These are phyloP conservation scores for Emydomyces testavorans DNA, from an alignment of 2,329 filamentous ascomycete genomes.

Conservation along the genomic window DNA sequence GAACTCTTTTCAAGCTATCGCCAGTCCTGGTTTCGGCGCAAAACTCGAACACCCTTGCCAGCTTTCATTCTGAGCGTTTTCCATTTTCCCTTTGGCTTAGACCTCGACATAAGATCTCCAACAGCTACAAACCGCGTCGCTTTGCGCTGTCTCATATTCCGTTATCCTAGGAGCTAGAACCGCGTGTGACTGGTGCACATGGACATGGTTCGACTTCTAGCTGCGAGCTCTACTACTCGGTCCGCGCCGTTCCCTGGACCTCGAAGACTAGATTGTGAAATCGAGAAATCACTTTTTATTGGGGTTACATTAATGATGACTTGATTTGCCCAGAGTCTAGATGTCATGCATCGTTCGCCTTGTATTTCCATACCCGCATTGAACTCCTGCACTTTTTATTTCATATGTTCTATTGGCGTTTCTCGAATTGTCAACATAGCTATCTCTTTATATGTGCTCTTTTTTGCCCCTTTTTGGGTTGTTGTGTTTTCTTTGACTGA, in stretches of 20 bases:
- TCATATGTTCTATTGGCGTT: slow-evolving; percentile 5
- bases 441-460: background rate
- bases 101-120: background rate
- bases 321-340: slow-evolving; percentile 1
- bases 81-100: background rate
- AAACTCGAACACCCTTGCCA: background rate
- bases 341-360: slow-evolving; percentile 4
- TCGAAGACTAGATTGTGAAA: background rate
- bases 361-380: slow-evolving; percentile 8
- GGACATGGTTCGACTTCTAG: background rate
- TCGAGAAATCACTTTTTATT: background rate
- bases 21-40: background rate
- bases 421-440: background rate
- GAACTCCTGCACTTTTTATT: background rate
- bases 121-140: background rate
- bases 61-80: background rate
- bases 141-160: background rate
- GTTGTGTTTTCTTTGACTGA: background rate
- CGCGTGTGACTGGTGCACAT: slow-evolving; percentile 3
- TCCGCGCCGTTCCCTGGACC: background rate
- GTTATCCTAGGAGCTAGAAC: too few relatives aligned
- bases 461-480: slow-evolving; percentile 3
- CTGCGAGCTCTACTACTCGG: background rate
- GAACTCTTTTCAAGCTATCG: background rate
- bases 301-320: background rate